Percentiles rank a stretch among this genome's conserved stretches.
Evolutionary conservation across 1,284 basidiomycete species (phyloP).

Genomic region (Malassezia japonica): DNA sequence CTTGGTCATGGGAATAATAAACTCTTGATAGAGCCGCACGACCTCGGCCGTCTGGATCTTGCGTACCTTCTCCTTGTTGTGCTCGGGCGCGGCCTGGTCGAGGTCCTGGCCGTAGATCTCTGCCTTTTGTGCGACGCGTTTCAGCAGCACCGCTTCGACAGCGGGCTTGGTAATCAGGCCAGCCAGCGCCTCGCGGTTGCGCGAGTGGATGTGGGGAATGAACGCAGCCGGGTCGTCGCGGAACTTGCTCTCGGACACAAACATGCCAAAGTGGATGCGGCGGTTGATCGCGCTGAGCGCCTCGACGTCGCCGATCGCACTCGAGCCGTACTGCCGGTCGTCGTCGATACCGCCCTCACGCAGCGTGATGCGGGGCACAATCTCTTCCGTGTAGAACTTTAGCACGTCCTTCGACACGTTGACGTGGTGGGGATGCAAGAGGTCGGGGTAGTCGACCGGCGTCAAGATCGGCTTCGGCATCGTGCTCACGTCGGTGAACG

Average conservation of each 20-base stretch:
- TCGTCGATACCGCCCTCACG: constrained; percentile 54
- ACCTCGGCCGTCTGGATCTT: constrained; percentile 91
- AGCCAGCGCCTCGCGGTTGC: constrained; percentile 63
- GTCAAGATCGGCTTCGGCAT: constrained; percentile 76
- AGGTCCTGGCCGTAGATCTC: constrained; percentile 84
- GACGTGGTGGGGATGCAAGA: constrained; percentile 70
- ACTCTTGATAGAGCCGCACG: constrained; percentile 81
- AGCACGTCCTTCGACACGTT: constrained; percentile 81
- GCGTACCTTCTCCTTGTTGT: constrained; percentile 21
- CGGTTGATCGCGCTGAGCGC: constrained; percentile 86
- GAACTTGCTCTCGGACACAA: constrained; percentile 97
- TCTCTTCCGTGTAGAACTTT: constrained; percentile 71
- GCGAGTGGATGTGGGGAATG: constrained; percentile 74
- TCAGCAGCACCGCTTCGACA: constrained; percentile 78
- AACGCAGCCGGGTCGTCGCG: constrained; percentile 70
- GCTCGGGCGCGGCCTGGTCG: constrained; percentile 45
- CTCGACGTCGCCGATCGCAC: constrained; percentile 87
- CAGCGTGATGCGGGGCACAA: constrained; percentile 71
- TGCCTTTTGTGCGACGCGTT: constrained; percentile 80
- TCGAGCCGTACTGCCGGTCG: constrained; percentile 94
- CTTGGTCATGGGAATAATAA: constrained; percentile 93
- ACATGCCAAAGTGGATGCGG: constrained; percentile 97
- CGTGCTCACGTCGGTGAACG: constrained; percentile 65
- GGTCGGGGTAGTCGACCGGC: constrained; percentile 63
- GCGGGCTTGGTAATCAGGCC: constrained; percentile 89